Conservation (phyloP, 73 alveolate genomes). For the Stentor roeselii region DNA sequence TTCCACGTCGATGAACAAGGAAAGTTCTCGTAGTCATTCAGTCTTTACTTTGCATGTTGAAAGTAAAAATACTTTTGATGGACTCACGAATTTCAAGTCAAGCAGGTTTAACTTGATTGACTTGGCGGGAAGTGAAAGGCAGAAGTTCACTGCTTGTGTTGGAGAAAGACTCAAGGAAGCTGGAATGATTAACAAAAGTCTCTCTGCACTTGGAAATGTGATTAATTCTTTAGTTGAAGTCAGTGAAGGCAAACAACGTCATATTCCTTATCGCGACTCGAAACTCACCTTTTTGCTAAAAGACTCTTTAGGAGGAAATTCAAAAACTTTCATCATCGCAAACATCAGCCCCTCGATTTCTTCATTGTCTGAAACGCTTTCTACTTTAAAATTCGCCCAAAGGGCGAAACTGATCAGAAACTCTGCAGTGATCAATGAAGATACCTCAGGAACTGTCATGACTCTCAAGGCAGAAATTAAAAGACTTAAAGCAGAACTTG, state of each 20-base stretch:
- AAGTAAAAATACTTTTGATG: slow-evolving; percentile 32
- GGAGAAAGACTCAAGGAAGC: slow-evolving; percentile 92
- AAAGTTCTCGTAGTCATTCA: slow-evolving; percentile 83
- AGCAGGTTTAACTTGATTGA: slow-evolving; percentile 73
- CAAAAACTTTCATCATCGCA: slow-evolving; percentile 72
- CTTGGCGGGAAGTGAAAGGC: slow-evolving; percentile 86
- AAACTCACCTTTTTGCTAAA: slow-evolving; percentile 67
- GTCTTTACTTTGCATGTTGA: slow-evolving; percentile 60
- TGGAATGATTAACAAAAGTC: slow-evolving; percentile 69
- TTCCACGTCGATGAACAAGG: slow-evolving; percentile 83
- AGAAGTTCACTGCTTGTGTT: slow-evolving; percentile 68
- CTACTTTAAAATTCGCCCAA: slow-evolving; percentile 72
- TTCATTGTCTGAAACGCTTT: slow-evolving; percentile 61
- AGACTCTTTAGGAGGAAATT: slow-evolving; percentile 81
- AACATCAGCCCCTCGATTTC: slow-evolving; percentile 59
- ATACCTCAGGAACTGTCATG: slow-evolving; percentile 43
- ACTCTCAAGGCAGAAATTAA: slow-evolving; percentile 60
- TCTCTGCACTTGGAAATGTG: slow-evolving; percentile 52
- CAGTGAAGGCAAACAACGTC: slow-evolving; percentile 47
- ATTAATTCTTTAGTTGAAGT: slow-evolving; percentile 66
- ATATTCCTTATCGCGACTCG: slow-evolving; percentile 69
- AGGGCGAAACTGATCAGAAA: slow-evolving; percentile 73
- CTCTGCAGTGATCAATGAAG: slow-evolving; percentile 68
- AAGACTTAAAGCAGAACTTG: slow-evolving; percentile 49
- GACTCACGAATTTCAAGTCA: slow-evolving; percentile 31